Evolutionary conservation across 2,329 filamentous ascomycete species (phyloP).

Genomic region (Stemphylium beticola): DNA sequence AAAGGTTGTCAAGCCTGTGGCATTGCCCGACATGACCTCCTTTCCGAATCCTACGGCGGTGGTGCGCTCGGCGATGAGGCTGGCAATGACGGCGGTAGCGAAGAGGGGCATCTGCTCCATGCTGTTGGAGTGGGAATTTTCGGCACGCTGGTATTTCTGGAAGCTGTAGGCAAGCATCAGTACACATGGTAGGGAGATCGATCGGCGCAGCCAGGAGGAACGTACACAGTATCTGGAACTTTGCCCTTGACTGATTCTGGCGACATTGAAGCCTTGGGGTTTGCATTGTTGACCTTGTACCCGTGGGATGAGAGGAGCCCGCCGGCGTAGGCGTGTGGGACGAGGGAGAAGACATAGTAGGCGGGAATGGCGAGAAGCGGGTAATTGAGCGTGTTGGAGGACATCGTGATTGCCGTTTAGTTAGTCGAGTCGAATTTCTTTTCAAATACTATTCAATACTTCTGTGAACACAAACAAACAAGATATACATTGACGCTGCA

Average conservation of each 20-base stretch:
- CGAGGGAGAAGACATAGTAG: conserved; percentile 33
- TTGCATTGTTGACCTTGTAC: conserved; percentile 35
- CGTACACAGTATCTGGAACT: conserved; percentile 31
- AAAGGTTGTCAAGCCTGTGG: conserved; percentile 29
- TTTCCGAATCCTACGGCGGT: conserved; percentile 21
- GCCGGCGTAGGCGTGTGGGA: conserved; percentile 29
- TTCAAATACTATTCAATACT: background rate
- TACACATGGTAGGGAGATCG: too few relatives aligned
- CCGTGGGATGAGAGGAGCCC: conserved; percentile 20
- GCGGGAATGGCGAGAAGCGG: conserved; percentile 36
- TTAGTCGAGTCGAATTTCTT: background rate
- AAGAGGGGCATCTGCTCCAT: conserved; percentile 36
- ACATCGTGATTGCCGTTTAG: conserved; percentile 14
- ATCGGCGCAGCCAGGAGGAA: background rate
- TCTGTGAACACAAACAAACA: too few relatives aligned
- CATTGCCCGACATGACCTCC: conserved; percentile 17
- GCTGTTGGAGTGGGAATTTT: conserved; percentile 34
- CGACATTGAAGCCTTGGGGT: conserved; percentile 31
- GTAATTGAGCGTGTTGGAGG: conserved; percentile 30
- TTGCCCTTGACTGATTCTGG: conserved; percentile 31
- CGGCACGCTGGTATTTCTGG: conserved; percentile 36
- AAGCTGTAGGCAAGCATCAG: conserved; percentile 13
- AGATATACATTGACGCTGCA: too few relatives aligned
- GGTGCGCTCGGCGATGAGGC: conserved; percentile 31
- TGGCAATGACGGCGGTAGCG: conserved; percentile 30